Percentiles rank a stretch among this genome's conserved stretches.
Conservation (phyloP, 768 basidiomycete species). For the Coprinellus micaceus region DNA sequence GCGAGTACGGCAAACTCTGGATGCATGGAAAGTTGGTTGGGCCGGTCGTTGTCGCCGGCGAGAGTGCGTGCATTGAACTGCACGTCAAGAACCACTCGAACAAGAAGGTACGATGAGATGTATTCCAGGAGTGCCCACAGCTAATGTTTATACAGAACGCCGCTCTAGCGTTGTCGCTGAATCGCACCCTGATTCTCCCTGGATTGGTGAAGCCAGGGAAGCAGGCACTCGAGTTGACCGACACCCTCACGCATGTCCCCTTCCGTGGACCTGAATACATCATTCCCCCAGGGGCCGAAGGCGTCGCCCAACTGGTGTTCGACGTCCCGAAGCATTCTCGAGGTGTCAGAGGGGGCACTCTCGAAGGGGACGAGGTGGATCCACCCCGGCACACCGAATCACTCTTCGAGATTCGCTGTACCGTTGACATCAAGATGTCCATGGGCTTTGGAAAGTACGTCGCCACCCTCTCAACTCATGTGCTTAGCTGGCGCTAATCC, state of each 20-base stretch:
- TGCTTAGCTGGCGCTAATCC: too few relatives aligned
- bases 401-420: conserved; percentile 68
- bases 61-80: conserved; percentile 68
- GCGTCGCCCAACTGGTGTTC: conserved; percentile 75
- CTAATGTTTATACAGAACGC: conserved; percentile 49
- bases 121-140: too few relatives aligned
- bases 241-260: conserved; percentile 63
- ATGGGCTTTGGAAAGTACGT: conserved; percentile 71
- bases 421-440: conserved; percentile 57
- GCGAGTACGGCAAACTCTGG: conserved; percentile 80
- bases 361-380: conserved; percentile 44
- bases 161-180: conserved; percentile 57
- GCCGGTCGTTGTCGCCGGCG: conserved; percentile 61
- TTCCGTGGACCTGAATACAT: conserved; percentile 75
- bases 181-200: conserved; percentile 57
- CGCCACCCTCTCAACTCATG: background rate
- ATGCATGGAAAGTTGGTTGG: conserved; percentile 65
- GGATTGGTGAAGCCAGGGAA: conserved; percentile 35
- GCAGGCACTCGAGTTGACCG: conserved; percentile 58
- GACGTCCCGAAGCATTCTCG: conserved; percentile 69
- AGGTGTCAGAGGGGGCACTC: conserved; percentile 58
- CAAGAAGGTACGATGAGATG: conserved; percentile 56
- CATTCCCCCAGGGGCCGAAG: conserved; percentile 69
- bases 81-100: conserved; percentile 79
- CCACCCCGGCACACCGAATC: conserved; percentile 38